Conservation (phyloP, 2,329 filamentous ascomycete species). For the Phialophora verrucosa region DNA sequence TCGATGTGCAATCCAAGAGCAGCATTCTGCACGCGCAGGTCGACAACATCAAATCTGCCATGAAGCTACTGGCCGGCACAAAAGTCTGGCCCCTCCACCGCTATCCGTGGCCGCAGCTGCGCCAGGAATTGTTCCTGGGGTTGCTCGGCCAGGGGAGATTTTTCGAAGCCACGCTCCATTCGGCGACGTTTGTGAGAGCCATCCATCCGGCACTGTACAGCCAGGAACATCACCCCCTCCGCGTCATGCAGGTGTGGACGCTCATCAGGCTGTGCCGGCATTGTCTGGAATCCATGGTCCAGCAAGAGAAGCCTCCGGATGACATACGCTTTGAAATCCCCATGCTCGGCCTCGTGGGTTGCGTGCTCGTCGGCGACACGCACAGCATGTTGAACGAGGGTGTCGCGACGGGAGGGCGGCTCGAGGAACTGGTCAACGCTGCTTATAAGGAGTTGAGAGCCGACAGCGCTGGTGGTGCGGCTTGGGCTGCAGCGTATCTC, state of each 20-base stretch:
- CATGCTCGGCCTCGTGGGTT: slow-evolving; percentile 19
- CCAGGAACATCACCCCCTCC: slow-evolving; percentile 58
- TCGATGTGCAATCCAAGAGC: slow-evolving; percentile 32
- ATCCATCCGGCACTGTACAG: slow-evolving; percentile 60
- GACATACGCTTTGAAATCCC: slow-evolving; percentile 5
- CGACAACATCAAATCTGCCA: slow-evolving; percentile 46
- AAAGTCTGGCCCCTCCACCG: slow-evolving; percentile 55
- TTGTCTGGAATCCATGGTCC: slow-evolving; percentile 14
- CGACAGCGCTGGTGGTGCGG: neutral
- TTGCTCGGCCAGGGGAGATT: slow-evolving; percentile 53
- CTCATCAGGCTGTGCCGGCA: slow-evolving; percentile 22
- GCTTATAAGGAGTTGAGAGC: slow-evolving; percentile 1
- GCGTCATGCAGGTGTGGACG: slow-evolving; percentile 50
- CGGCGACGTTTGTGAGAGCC: slow-evolving; percentile 57
- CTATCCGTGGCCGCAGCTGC: slow-evolving; percentile 61
- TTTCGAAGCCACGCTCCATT: slow-evolving; percentile 57
- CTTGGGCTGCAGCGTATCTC: slow-evolving; percentile 13
- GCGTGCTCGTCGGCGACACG: slow-evolving; percentile 24
- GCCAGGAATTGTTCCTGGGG: slow-evolving; percentile 59
- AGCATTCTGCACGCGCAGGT: slow-evolving; percentile 43
- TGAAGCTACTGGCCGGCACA: slow-evolving; percentile 50
- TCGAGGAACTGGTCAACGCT: slow-evolving; percentile 20
- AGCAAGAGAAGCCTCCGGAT: neutral
- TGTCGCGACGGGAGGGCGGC: slow-evolving; percentile 12
- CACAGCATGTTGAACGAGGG: slow-evolving; percentile 13